A percentile compares a stretch with the other conserved stretches of the same genome.
phyloP scores from a whole-genome alignment of 2,329 filamentous ascomycete genomes.

The Xylariaceae sp. region DNA sequence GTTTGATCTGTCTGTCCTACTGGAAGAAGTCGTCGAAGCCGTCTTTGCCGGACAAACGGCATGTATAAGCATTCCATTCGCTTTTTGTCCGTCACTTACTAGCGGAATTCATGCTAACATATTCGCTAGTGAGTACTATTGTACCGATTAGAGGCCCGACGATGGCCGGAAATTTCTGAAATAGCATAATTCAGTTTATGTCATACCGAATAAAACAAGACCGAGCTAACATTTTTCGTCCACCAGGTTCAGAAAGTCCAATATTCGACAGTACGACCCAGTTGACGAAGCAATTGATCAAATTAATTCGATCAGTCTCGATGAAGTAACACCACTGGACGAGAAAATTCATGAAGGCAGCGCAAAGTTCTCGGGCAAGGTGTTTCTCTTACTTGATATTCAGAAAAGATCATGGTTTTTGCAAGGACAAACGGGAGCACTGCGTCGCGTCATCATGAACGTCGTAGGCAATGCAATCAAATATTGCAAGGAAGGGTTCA shows the following conservation, averaged over 20 bases:
- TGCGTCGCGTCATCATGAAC: slow-evolving; percentile 58
- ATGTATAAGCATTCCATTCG: no score
- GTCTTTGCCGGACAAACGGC: slow-evolving; percentile 34
- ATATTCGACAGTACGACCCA: slow-evolving; percentile 16
- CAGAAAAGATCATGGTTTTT: slow-evolving; percentile 15
- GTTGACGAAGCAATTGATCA: slow-evolving; percentile 12
- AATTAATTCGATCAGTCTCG: slow-evolving; percentile 13
- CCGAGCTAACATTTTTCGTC: no score
- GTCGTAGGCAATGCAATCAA: slow-evolving; percentile 60
- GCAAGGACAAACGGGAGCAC: slow-evolving; percentile 21
- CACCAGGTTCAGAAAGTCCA: slow-evolving; percentile 28
- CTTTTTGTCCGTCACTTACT: no score
- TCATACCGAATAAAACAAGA: no score
- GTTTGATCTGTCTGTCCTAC: slow-evolving; percentile 32
- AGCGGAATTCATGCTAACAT: no score
- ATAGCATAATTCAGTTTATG: no score
- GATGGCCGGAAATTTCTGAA: no score
- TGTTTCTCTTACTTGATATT: slow-evolving; percentile 17
- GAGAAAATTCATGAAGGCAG: slow-evolving; percentile 19
- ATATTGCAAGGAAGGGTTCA: slow-evolving; percentile 52
- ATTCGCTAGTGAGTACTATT: no score
- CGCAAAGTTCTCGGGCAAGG: slow-evolving; percentile 18
- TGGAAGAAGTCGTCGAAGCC: slow-evolving; percentile 39
- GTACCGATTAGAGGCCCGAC: no score
- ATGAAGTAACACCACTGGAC: slow-evolving; percentile 11